Evolutionary conservation across 331 rosid genomes (phyloP).

Genomic region (Stylosanthes scabra): DNA sequence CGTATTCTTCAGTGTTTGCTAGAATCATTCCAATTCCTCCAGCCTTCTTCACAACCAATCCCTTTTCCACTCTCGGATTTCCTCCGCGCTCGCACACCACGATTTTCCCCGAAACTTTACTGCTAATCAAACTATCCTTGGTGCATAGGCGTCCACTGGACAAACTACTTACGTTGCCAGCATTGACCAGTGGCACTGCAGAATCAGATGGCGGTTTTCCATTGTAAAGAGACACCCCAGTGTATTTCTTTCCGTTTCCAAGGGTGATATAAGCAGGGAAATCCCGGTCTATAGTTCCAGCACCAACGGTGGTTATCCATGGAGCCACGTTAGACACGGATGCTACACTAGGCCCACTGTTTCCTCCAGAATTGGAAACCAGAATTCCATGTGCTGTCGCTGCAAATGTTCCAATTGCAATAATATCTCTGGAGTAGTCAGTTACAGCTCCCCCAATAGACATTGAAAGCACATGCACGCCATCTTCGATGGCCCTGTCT

Average conservation of each 20-base stretch:
- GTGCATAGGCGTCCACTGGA: constrained; percentile 53
- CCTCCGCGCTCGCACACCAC: constrained; percentile 86
- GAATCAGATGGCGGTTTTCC: constrained; percentile 56
- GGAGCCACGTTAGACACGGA: constrained; percentile 74
- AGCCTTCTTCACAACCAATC: constrained; percentile 73
- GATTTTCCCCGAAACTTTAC: constrained; percentile 75
- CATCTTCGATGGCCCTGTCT: constrained; percentile 81
- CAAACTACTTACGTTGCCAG: constrained; percentile 50
- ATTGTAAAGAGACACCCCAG: constrained; percentile 68
- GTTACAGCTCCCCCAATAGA: constrained; percentile 66
- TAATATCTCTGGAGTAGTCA: constrained; percentile 59
- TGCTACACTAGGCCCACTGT: constrained; percentile 62
- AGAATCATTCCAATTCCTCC: constrained; percentile 92
- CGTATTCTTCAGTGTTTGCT: constrained; percentile 59
- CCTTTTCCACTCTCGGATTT: constrained; percentile 57
- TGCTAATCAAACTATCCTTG: constrained; percentile 52
- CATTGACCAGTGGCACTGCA: constrained; percentile 69
- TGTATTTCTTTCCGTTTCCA: constrained; percentile 67
- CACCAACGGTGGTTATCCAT: constrained; percentile 86
- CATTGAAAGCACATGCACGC: constrained; percentile 77
- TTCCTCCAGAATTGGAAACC: constrained; percentile 87
- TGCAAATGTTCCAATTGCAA: constrained; percentile 76
- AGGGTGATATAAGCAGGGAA: constrained; percentile 72
- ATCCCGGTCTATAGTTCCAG: constrained; percentile 92
- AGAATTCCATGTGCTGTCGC: constrained; percentile 71